Conservation (phyloP, 192 early-diverging fungal species). For the Gamsiella multidivaricata region DNA sequence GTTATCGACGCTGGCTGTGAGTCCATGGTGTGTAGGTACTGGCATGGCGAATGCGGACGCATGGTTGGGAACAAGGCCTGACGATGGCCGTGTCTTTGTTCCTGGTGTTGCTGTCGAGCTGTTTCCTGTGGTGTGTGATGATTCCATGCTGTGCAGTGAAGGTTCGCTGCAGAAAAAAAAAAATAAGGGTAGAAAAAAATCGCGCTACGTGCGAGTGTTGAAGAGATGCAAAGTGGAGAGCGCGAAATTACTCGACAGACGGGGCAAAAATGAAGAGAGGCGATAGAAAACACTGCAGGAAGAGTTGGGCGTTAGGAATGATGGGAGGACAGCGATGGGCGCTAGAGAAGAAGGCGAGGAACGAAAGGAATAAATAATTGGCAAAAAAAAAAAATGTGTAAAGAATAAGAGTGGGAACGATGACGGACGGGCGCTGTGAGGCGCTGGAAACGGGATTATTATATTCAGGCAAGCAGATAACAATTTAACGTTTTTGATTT, state of each 20-base stretch:
- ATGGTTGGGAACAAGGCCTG: not conserved
- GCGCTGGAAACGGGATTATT: no score
- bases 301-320: not conserved
- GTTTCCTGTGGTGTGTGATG: not conserved
- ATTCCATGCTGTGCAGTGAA: not conserved
- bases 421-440: no score
- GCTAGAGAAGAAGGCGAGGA: not conserved
- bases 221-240: not conserved
- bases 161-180: not conserved
- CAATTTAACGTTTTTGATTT: no score
- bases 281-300: not conserved
- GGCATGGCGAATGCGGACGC: not conserved
- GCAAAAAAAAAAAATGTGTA: no score
- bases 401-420: no score
- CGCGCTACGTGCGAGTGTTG: not conserved
- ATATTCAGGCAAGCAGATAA: no score
- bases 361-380: not conserved
- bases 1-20: constrained; percentile 19
- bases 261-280: not conserved
- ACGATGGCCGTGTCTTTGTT: not conserved
- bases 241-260: no score
- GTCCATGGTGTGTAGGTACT: not conserved
- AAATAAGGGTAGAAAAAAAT: not conserved
- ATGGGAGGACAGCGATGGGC: not conserved
- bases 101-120: not conserved